Evolutionary conservation across 1,284 basidiomycete genomes (phyloP).

Genomic region (Sporisorium sorghi): DNA sequence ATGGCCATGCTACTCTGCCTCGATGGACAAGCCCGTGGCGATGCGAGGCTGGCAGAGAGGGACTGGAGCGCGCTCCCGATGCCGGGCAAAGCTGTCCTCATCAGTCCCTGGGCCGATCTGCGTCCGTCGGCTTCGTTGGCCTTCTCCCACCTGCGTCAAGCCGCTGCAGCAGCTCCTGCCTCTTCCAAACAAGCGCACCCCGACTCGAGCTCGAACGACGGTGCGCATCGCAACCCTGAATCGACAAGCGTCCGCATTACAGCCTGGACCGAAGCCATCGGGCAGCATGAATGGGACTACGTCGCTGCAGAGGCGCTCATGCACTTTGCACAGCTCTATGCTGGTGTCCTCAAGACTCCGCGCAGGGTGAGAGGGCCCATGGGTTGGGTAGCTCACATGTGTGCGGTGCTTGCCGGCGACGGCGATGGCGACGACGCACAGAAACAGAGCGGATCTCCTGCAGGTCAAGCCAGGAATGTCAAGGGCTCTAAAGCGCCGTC

Average conservation of each 20-base stretch:
- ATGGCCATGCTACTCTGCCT: conserved; percentile 65
- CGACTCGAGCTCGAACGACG: not conserved
- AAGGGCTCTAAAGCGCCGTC: not conserved
- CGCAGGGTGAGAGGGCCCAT: conserved; percentile 62
- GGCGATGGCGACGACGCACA: conserved; percentile 32
- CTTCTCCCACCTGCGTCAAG: conserved; percentile 52
- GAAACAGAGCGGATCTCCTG: not conserved
- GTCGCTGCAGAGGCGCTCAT: conserved; percentile 63
- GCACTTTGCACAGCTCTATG: conserved; percentile 68
- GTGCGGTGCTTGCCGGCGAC: conserved; percentile 53
- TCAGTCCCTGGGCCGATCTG: conserved; percentile 67
- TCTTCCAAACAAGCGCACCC: not conserved
- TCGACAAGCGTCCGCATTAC: conserved; percentile 14
- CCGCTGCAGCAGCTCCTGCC: conserved; percentile 12
- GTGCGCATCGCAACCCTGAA: not conserved
- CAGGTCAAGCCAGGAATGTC: not conserved
- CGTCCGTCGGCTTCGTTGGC: conserved; percentile 54
- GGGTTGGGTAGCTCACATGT: conserved; percentile 64
- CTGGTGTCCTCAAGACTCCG: conserved; percentile 60
- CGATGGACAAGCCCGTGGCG: conserved; percentile 50
- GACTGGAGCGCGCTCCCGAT: conserved; percentile 64
- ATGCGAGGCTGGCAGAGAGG: conserved; percentile 49
- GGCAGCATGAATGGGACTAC: conserved; percentile 64
- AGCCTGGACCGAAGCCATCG: conserved; percentile 54
- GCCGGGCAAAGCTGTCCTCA: conserved; percentile 64